Percentiles rank a stretch among this genome's conserved stretches.
These are phyloP conservation scores for Calonectria pseudoturangicola DNA, from an alignment of 2,329 filamentous ascomycete species.

Conservation along the genomic window DNA sequence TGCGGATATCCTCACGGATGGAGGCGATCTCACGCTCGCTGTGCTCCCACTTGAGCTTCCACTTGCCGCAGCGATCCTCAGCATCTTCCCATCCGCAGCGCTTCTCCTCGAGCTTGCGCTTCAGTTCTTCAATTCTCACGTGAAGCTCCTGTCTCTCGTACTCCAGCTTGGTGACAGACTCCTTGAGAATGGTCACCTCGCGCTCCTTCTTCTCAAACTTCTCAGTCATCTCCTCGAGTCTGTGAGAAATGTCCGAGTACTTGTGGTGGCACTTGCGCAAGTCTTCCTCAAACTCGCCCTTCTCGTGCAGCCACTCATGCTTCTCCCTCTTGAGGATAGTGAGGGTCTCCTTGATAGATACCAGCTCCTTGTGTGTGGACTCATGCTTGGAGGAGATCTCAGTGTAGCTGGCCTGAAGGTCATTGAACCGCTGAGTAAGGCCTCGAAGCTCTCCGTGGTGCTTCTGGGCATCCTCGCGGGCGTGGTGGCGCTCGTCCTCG, in stretches of 20 bases:
- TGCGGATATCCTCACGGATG: conserved; percentile 1
- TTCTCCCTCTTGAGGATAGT: conserved; percentile 18
- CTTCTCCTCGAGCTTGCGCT: conserved; percentile 14
- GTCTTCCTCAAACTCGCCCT: conserved; percentile 9
- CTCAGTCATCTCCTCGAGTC: conserved; percentile 16
- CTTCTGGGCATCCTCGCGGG: conserved; percentile 14
- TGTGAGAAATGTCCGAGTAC: conserved; percentile 4
- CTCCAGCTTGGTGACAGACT: neutral
- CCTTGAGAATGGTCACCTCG: conserved; percentile 20
- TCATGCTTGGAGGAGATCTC: neutral
- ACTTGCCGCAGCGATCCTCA: conserved; percentile 18
- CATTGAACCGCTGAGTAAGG: conserved; percentile 4
- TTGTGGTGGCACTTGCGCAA: conserved; percentile 19
- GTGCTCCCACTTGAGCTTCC: conserved; percentile 25
- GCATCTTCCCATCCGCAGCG: neutral
- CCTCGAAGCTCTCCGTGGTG: conserved; percentile 9
- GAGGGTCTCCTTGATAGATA: neutral
- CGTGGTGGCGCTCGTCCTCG: conserved; percentile 18
- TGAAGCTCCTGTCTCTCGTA: conserved; percentile 20
- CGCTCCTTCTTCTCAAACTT: conserved; percentile 20
- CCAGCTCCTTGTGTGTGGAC: neutral
- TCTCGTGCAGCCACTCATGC: conserved; percentile 24
- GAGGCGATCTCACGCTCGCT: conserved; percentile 8
- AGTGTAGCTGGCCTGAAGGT: conserved; percentile 4
- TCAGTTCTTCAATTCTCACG: conserved; percentile 14